phyloP scores from a whole-genome alignment of 2,329 filamentous ascomycete species.

The Microcyclospora pomicola region DNA sequence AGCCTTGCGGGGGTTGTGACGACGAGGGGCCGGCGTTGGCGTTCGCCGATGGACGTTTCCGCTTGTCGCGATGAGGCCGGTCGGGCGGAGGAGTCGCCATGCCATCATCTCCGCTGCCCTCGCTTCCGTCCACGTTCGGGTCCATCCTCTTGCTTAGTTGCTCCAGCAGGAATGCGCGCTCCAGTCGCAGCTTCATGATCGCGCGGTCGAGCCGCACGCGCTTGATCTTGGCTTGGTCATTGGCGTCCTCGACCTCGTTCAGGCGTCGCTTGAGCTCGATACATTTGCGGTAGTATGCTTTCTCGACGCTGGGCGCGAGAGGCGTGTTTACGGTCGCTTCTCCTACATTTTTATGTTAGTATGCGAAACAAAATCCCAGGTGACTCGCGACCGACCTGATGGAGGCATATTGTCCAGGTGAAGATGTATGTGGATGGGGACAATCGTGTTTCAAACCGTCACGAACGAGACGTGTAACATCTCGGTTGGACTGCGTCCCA shows the following conservation, averaged over 20 bases:
- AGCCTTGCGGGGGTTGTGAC: slow-evolving; percentile 1
- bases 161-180: slow-evolving; percentile 50
- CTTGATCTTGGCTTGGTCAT: slow-evolving; percentile 67
- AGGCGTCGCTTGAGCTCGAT: slow-evolving; percentile 86
- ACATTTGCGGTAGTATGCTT: slow-evolving; percentile 92
- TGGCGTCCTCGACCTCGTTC: slow-evolving; percentile 81
- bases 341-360: too few species aligned
- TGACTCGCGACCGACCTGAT: too few species aligned
- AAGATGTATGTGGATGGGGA: too few species aligned
- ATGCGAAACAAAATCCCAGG: too few species aligned
- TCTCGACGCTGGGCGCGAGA: slow-evolving; percentile 79
- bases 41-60: slow-evolving; percentile 8
- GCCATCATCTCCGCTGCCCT: slow-evolving; percentile 20
- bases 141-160: slow-evolving; percentile 36
- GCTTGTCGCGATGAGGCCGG: slow-evolving; percentile 19
- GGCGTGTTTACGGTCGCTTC: slow-evolving; percentile 15
- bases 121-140: slow-evolving; percentile 30
- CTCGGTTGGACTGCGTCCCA: too few species aligned
- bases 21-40: slow-evolving; percentile 3
- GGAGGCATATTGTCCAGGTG: too few species aligned
- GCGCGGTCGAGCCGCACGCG: slow-evolving; percentile 69
- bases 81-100: slow-evolving; percentile 18
- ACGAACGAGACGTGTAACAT: too few species aligned
- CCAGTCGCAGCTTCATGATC: slow-evolving; percentile 81
- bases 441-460: too few species aligned